Evolutionary conservation across 805 yeast species (phyloP), one percentile per base, ranked within the genome.

Genomic region (Yarrowia sp.): DNA sequence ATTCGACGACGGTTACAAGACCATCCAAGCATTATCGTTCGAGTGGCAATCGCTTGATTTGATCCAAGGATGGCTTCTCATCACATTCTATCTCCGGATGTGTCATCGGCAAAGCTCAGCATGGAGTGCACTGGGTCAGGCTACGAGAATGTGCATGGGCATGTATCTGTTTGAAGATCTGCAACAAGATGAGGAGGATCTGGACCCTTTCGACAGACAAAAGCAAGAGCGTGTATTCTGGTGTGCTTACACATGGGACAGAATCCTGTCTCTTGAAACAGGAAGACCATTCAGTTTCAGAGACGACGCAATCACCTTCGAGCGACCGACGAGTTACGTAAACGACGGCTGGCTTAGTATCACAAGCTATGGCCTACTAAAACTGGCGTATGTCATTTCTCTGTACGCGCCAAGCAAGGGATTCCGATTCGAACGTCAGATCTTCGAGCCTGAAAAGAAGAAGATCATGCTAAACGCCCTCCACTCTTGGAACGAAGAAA

Each of bases 141-240:
- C 85, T 2, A 73, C 82, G 9, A 74, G 78, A 46, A 79, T 83
- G 80, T 73, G 77, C 55, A 77, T 79, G 60, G 83, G 83, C 0
- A 80, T 83, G 85, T 79, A 83, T 8, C 68, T 83, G 42, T 78
- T 79, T 67, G 69, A 77, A 55, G 76, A 77, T 49, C 19, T 44
- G 20, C 50, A 69, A 55, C 68, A 52, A 53, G 58, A 52, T 14
- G 63, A 46, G 44, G 44, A 24, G 43, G 67, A 60, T 36, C 58
- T 52, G 67, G 52, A 17, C 46, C 71, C 60, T 13, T 55, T 52
- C 67, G 56, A 17, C 47, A 70, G 50, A 9, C 68, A 80, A 13
- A 86, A 86, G 72, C 81, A 85, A 0, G 78, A 78, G 71, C 77
- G 88, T 60, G 80, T 86, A 0, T 87, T 84, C 72, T 86, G 87